Conservation (phyloP, 2,329 filamentous ascomycete genomes). For the Aureobasidium melanogenum region DNA sequence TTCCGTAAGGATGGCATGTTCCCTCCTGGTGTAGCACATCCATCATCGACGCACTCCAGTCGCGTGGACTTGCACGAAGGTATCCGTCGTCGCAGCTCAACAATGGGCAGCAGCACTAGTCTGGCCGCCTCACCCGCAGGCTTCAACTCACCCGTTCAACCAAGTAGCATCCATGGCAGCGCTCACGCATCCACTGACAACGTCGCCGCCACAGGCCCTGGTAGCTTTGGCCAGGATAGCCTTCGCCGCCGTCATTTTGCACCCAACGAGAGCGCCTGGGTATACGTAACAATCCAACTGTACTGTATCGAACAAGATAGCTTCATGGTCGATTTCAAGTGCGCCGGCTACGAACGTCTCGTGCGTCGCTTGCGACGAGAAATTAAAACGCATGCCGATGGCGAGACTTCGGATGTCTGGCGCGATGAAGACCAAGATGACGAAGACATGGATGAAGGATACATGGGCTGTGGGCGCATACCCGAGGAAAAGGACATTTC, state of each 20-base stretch:
- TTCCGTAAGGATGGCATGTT: slow-evolving; percentile 75
- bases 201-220: slow-evolving; percentile 16
- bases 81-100: slow-evolving; percentile 20
- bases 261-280: slow-evolving; percentile 64
- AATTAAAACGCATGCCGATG: slow-evolving; percentile 18
- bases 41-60: slow-evolving; percentile 41
- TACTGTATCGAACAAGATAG: slow-evolving; percentile 89
- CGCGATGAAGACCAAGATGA: slow-evolving; percentile 24
- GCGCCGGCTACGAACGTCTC: slow-evolving; percentile 90
- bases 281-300: slow-evolving; percentile 92
- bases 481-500: slow-evolving; percentile 88
- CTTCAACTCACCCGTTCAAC: slow-evolving; percentile 4
- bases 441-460: slow-evolving; percentile 29
- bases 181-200: slow-evolving; percentile 22
- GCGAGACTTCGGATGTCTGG: slow-evolving; percentile 26
- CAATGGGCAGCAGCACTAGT: slow-evolving; percentile 17
- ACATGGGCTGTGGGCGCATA: slow-evolving; percentile 40
- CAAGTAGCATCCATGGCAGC: slow-evolving; percentile 13
- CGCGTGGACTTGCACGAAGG: slow-evolving; percentile 35
- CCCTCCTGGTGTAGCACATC: slow-evolving; percentile 40
- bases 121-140: slow-evolving; percentile 7
- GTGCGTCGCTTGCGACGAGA: slow-evolving; percentile 37
- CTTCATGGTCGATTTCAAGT: slow-evolving; percentile 97
- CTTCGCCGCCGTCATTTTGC: slow-evolving; percentile 24
- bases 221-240: background rate